Evolutionary conservation across 352 stramenopile genomes (phyloP).

Genomic region (Pythium utonaiense): DNA sequence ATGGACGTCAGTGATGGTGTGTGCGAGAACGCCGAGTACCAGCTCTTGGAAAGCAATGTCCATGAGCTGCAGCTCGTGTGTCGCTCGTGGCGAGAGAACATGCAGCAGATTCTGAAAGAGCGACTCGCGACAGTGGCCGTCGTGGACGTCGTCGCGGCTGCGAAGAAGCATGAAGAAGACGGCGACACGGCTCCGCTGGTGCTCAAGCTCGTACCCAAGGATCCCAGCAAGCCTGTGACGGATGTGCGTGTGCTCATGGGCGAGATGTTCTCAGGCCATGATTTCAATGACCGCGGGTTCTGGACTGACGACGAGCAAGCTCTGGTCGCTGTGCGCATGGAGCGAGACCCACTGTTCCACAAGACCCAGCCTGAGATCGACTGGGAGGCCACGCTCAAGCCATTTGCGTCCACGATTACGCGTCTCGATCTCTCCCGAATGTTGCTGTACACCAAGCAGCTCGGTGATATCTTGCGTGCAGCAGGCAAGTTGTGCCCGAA

Average conservation of each 20-base stretch:
- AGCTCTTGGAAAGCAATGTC: conserved; percentile 4
- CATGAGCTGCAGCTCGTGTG: conserved; percentile 21
- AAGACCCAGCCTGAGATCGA: conserved; percentile 20
- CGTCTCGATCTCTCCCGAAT: conserved; percentile 22
- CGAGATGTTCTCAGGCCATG: conserved; percentile 13
- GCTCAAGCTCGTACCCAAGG: background rate
- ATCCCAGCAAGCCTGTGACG: conserved; percentile 3
- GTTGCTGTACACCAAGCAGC: conserved; percentile 16
- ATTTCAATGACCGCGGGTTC: conserved; percentile 13
- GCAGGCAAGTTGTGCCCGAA: conserved; percentile 16
- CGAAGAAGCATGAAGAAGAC: background rate
- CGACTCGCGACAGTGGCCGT: conserved; percentile 9
- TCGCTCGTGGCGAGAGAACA: conserved; percentile 8
- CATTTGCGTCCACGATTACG: background rate
- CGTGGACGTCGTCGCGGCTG: conserved; percentile 5
- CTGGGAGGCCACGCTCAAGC: conserved; percentile 22
- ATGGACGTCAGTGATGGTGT: conserved; percentile 11
- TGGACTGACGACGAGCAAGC: conserved; percentile 16
- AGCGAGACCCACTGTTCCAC: conserved; percentile 2
- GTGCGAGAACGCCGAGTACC: conserved; percentile 14
- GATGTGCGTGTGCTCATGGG: conserved; percentile 17
- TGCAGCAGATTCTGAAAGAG: conserved; percentile 11
- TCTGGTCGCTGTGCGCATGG: conserved; percentile 12
- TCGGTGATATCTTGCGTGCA: conserved; percentile 12
- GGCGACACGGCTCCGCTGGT: conserved; percentile 2